Evolutionary conservation across 2,329 filamentous ascomycete genomes (phyloP), one percentile per base, ranked within the genome.

Genomic region (Arthrobotrys megalospora): DNA sequence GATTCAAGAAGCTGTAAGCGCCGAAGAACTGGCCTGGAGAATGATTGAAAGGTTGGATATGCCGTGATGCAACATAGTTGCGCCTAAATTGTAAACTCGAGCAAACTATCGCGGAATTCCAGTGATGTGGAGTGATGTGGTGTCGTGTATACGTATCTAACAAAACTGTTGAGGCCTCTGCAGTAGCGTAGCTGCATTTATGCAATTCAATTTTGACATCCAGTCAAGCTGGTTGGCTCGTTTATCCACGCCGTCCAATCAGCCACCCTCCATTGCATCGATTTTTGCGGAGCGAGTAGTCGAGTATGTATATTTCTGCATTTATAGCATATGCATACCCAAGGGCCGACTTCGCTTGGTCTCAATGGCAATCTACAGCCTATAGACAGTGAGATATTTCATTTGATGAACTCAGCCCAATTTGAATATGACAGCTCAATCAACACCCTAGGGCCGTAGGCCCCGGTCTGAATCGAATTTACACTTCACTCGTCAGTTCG

Each of bases 281-380:
- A 28, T 12, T 60, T 41, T 48, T 53, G 48, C 62, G 60, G 60
- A 73, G 60, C 69, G 60, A 73, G 60, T 47, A 58, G 36, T 41
- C 53, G 41, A 53, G 50, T 65, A 58, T 36, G 55, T 47, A 63
- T 50, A 70, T 43, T 63, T 62, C 60, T 41, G 36, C 36, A 60
- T 19, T 19, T 60, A 70, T 70, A 58, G 34, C 12, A 67, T n/a
- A 62, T 71, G 73, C 73, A 71, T 50, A 19, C 53, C 11, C 52
- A 64, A 72, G 75, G 62, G 67, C 75, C 75, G 75, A 72, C 43
- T 68, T 78, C 75, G 75, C 75, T 78, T 78, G 67, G 38, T 6
- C 62, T 16, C 62, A 68, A 38, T 8, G 47, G 62, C 28, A 43
- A 48, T 34, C 16, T 16, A 36, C 19, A 48, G 47, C 53, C 64